phyloP scores from a whole-genome alignment of 805 yeast species.

The Metschnikowia hibisci region DNA sequence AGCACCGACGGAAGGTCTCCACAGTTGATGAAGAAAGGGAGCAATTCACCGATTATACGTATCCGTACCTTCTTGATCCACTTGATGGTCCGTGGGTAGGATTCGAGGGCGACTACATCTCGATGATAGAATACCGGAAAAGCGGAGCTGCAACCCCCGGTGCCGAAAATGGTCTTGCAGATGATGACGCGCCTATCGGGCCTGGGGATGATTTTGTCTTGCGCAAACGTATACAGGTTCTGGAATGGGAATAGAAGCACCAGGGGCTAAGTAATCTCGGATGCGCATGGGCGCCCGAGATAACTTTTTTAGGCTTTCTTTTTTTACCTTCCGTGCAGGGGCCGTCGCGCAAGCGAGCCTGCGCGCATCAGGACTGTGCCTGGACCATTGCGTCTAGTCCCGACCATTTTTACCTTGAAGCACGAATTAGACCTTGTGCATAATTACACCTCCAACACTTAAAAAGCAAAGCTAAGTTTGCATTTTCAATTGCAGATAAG shows the following conservation, averaged over 20 bases:
- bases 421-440: slow-evolving; percentile 2
- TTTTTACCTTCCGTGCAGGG: slow-evolving; percentile 1
- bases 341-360: slow-evolving; percentile 2
- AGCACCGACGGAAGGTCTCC: slow-evolving; percentile 36
- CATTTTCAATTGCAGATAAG: neutral
- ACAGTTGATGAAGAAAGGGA: slow-evolving; percentile 59
- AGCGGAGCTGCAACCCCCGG: slow-evolving; percentile 13
- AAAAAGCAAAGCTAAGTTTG: neutral
- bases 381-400: neutral
- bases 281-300: slow-evolving; percentile 1
- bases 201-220: slow-evolving; percentile 11
- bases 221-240: slow-evolving; percentile 16
- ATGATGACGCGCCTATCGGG: neutral
- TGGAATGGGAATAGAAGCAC: slow-evolving; percentile 17
- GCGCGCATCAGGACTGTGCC: neutral
- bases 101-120: slow-evolving; percentile 49
- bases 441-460: neutral
- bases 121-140: slow-evolving; percentile 32
- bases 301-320: neutral
- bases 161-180: neutral
- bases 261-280: neutral
- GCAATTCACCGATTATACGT: slow-evolving; percentile 45
- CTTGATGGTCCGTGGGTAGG: slow-evolving; percentile 57
- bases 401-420: slow-evolving; percentile 1
- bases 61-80: slow-evolving; percentile 45